Base-by-base conservation (phyloP, 2,329 filamentous ascomycete species). In the Ustulina deusta region DNA sequence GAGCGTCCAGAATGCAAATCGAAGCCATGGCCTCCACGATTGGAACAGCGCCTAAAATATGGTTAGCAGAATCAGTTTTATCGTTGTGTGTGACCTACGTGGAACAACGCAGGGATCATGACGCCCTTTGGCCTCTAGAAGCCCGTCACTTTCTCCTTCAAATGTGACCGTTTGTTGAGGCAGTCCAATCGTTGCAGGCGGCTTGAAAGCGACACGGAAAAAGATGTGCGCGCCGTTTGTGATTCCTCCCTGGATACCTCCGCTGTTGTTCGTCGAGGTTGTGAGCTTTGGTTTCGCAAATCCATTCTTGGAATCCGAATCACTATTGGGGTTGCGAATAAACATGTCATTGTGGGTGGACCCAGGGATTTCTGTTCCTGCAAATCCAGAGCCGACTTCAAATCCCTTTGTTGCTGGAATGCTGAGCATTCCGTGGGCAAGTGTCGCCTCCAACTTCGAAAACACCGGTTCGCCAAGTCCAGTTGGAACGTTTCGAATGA, bases 361-460 rank as follows among this genome's bases (percentile, higher is more conserved):
- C 25, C 96, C 95, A 1, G 91, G 91, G 44, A 98, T 87, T 78
- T 94, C 91, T 76, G 91, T 92, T 66, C 96, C 95, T 58, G 86
- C 90, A 79, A 98, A 98, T 13, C 96, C 96, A 61, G 93, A 97
- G 62, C 96, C 96, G 72, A 98, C 91, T 79, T 98, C 95, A 78
- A 98, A 98, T 62, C 92, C 95, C 83, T 98, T 99, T 42, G 92
- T 95, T 3, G 96, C 94, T 5, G 96, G 96, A 75, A 98, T 97
- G 78, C 90, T 93, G 71, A 98, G 87, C 93, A 99, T 98, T 57
- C 93, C 96, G 77, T 98, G 95, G 29, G 89, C 94, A 54, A 99
- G 89, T 78, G 88, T 89, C 7, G 96, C 96, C 84, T 99, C 94
- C 51, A 98, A 86, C 84, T 98, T 98, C 81, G 97, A 93, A 80